Base-by-base conservation (phyloP, 1,284 basidiomycete species). In the Heterobasidion occidentale region DNA sequence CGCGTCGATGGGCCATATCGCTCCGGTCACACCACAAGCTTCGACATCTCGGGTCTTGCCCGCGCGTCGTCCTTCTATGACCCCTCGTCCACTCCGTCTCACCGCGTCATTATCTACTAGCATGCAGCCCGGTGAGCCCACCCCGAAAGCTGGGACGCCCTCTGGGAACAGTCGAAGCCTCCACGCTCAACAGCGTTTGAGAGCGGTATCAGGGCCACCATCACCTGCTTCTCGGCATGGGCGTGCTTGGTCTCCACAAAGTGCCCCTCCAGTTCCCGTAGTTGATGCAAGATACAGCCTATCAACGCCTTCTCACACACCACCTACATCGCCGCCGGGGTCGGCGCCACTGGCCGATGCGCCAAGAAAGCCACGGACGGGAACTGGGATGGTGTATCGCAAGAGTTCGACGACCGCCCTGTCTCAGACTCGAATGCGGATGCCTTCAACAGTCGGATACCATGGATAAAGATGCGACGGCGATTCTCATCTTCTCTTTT, bases 361-460 rank as follows among this genome's bases (percentile, higher is more conserved):
- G 42, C 12, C 17, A 45, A 12, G 17, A 17, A 69, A 85, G 58
- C 83, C 85, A 14, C 68, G 85, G 42, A 86, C 80, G 14, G 85
- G 86, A 7, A 85, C 84, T 9, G 86, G 85, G 38, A 87, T 88
- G 86, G 71, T 74, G 47, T 87, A 87, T 62, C 74, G 78, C 53
- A 77, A 70, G 46, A 74, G 70, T 51, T 57, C 64, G 19, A 27
- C 27, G 54, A 36, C 36, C 57, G 60, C 49, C 52, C 63, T 53
- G 35, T 54, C 56, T 33, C 59, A 54, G 54, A 61, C 56, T 36
- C 56, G 60, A 38, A 55, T 61, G 38, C 56, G 59, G 33, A 51
- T 58, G 54, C 38, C 55, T 20, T 49, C 55, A 27, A 27, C 27
- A 27, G 27, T 27, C 27, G 27, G 27, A 27, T 27, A 27, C 27